Percentiles rank a stretch among this genome's conserved stretches.
phyloP scores from a whole-genome alignment of 495 filamentous ascomycete genomes.

The Lepidopterella palustris region DNA sequence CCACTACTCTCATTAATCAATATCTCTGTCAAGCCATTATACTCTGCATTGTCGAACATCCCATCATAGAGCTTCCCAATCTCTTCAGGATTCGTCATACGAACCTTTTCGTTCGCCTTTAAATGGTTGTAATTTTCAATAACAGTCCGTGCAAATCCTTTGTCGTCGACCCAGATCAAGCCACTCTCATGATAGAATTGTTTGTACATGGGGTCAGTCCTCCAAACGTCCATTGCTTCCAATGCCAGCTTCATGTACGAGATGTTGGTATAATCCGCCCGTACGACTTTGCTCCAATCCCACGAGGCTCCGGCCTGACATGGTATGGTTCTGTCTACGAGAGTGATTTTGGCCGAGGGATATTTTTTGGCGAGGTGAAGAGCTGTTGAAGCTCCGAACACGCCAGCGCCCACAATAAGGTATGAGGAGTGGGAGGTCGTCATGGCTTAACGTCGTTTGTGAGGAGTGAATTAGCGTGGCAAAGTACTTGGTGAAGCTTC shows the following conservation, averaged over 20 bases:
- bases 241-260: constrained; percentile 52
- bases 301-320: constrained; percentile 50
- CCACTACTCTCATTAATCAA: constrained; percentile 51
- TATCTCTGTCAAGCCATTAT: constrained; percentile 44
- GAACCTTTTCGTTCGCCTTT: not conserved
- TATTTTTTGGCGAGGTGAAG: constrained; percentile 48
- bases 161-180: constrained; percentile 37
- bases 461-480: no score
- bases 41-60: constrained; percentile 49
- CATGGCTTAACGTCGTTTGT: no score
- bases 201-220: constrained; percentile 46
- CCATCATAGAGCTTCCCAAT: constrained; percentile 43
- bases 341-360: constrained; percentile 43
- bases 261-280: constrained; percentile 54
- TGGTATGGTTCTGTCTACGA: constrained; percentile 46
- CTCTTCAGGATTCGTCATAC: constrained; percentile 29
- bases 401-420: constrained; percentile 56
- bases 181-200: constrained; percentile 54
- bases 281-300: constrained; percentile 63
- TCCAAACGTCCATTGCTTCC: constrained; percentile 51
- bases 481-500: no score
- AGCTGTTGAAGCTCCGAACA: constrained; percentile 59
- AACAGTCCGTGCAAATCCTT: not conserved
- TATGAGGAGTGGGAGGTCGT: constrained; percentile 34
- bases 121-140: not conserved